phyloP scores from a whole-genome alignment of 192 early-diverging fungal species.

The Podila epigama region DNA sequence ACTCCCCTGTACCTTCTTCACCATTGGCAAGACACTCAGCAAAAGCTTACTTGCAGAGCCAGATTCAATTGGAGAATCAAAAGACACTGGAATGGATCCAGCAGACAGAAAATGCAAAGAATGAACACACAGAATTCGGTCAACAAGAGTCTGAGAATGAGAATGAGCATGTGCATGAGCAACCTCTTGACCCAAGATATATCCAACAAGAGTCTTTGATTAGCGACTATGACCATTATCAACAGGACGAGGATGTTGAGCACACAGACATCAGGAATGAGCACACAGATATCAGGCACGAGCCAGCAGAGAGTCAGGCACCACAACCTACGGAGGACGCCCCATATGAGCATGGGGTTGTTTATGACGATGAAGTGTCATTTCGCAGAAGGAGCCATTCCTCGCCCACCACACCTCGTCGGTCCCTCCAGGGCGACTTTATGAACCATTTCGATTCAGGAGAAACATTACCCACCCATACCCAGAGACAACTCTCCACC shows the following conservation, averaged over 20 bases:
- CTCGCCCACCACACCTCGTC: neutral
- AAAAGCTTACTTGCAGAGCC: neutral
- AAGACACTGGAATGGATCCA: constrained; percentile 20
- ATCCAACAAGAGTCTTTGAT: neutral
- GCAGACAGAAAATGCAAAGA: constrained; percentile 9
- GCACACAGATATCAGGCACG: neutral
- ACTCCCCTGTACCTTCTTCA: neutral
- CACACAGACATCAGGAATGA: neutral
- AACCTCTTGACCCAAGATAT: no score
- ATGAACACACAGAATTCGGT: neutral
- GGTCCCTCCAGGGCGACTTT: neutral
- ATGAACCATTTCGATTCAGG: neutral
- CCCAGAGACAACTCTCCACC: neutral
- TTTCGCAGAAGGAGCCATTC: neutral
- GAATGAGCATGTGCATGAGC: neutral
- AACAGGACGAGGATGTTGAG: neutral
- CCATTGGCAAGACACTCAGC: neutral
- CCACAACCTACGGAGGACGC: neutral
- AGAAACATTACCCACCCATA: neutral
- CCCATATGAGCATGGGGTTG: neutral
- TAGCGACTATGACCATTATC: neutral
- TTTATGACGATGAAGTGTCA: neutral
- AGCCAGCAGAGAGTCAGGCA: no score
- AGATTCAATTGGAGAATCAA: neutral
- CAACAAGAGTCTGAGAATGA: neutral